Base-by-base conservation (phyloP, 805 yeast species). In the Novakomyces olei region DNA sequence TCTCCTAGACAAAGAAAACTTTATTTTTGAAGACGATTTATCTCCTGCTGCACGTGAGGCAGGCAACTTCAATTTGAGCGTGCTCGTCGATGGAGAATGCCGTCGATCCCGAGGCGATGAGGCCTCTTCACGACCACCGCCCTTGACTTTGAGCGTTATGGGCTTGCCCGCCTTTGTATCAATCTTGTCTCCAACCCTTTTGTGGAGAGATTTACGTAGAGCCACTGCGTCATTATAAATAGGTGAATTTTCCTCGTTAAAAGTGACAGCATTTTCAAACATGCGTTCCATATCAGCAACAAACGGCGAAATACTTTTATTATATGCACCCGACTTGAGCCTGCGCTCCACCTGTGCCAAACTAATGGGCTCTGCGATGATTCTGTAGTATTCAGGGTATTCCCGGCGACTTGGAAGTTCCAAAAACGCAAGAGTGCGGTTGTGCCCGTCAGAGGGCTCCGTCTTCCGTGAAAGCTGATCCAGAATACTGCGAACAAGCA, bases 361-460 rank as follows among this genome's bases (percentile, higher is more conserved):
- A 1, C 92, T 67, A 50, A 79, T 75, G 9, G 93, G 92, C 34
- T 63, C 57, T 40, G 67, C 63, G 28, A 85, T 71, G 5, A 76
- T 56, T 39, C 67, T 63, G 52, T 72, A 72, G 54, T 83, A 83
- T 44, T 77, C 92, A 1, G 93, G 92, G 43, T 75, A 73, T 37
- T 65, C 67, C 9, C 65, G 65, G 20, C 63, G 64, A 44, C 70
- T 69, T 2, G 85, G 88, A 35, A 70, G 72, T 20, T 71, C 76
- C 55, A 75, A 48, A 47, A 81, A 83, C 1, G 25, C 14, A 4
- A 14, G 27, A 2, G 18, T 8, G 9, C 16, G 8, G n/a, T 10
- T 17, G 16, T 15, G 7, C 8, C 65, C 55, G 15, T 62, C 67
- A 4, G 64, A 57, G 30, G 58, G 59, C 34, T 62, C 63, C 41